Conservation (phyloP, 2,329 filamentous ascomycete genomes). For the Nannizziopsis barbatae region DNA sequence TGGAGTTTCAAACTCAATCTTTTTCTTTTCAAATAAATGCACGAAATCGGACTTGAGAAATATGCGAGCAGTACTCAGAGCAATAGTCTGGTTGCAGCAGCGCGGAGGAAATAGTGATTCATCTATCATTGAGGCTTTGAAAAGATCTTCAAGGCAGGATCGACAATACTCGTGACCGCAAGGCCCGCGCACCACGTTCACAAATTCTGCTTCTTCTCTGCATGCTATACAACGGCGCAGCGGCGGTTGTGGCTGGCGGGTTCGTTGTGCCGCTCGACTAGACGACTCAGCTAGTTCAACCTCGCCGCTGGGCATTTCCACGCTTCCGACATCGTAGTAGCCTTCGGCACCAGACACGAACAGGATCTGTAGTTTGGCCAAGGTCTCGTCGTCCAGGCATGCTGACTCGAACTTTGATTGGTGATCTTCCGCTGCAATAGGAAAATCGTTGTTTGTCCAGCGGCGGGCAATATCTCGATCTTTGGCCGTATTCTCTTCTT, state of each 20-base stretch:
- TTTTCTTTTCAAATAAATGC: neutral
- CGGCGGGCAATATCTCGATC: slow-evolving; percentile 5
- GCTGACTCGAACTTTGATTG: neutral
- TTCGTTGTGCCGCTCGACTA: slow-evolving; percentile 8
- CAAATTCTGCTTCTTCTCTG: slow-evolving; percentile 21
- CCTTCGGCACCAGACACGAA: neutral
- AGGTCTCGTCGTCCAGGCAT: slow-evolving; percentile 12
- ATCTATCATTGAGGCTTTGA: too few species aligned
- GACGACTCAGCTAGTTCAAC: slow-evolving; percentile 12
- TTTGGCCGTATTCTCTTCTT: slow-evolving; percentile 12
- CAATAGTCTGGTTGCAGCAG: too few species aligned
- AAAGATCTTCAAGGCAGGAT: too few species aligned
- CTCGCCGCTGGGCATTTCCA: neutral
- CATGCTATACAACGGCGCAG: slow-evolving; percentile 20
- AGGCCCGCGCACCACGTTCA: slow-evolving; percentile 17
- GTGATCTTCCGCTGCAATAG: neutral
- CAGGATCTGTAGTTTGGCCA: slow-evolving; percentile 14
- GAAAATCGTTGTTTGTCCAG: neutral
- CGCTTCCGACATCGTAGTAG: neutral
- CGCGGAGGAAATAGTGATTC: too few species aligned
- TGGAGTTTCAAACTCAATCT: neutral
- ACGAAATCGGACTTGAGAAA: slow-evolving; percentile 1
- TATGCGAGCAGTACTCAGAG: slow-evolving; percentile 4
- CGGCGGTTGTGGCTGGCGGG: neutral
- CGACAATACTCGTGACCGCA: slow-evolving; percentile 7